Evolutionary conservation across 176 grass and related monocot species (phyloP), one percentile per base, ranked within the genome.

Genomic region (Carex pumila): DNA sequence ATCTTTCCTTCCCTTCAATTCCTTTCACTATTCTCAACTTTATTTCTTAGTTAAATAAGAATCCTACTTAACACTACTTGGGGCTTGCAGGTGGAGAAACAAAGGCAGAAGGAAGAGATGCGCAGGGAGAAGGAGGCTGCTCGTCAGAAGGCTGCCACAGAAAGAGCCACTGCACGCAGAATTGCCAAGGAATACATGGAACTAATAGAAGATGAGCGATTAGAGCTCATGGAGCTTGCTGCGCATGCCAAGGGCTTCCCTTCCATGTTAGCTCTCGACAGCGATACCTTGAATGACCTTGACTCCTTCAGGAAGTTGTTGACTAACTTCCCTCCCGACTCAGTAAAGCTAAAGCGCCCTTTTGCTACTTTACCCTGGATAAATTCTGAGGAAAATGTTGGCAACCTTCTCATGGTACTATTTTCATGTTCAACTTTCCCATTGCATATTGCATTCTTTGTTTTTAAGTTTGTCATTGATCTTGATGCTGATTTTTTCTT

Each of bases 171-270:
- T 82, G 89, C 93, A 63, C 96, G 96, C 36, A 95, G 91, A 92
- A 92, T 99, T 22, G 89, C 91, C 12, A 89, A 88, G 9, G 96
- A 95, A 78, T 92, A 89, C 79, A 95, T 69, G 91, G 96, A 99
- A 81, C 86, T 99, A 15, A 89, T 99, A 85, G 96, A 99, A 86
- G 96, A 99, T 84, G 96, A 99, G 61, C 88, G 89, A 50, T 89
- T 99, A 81, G 96, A 99, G 73, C 90, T 99, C 87, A 90, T 99
- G 90, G 96, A 99, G 81, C n/a, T 99, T 56, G 96, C 91, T 63
- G 89, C 88, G 53, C 86, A 65, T 85, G 90, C 85, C 80, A 99
- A 99, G 87, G 96, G 93, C 61, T 85, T 99, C 71, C 85, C 91
- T 3, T 93, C 93, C 58, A 95, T 99, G 82, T 78, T 92, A 70